Conservation (phyloP, 345 rosid species). For the Populus alba region DNA sequence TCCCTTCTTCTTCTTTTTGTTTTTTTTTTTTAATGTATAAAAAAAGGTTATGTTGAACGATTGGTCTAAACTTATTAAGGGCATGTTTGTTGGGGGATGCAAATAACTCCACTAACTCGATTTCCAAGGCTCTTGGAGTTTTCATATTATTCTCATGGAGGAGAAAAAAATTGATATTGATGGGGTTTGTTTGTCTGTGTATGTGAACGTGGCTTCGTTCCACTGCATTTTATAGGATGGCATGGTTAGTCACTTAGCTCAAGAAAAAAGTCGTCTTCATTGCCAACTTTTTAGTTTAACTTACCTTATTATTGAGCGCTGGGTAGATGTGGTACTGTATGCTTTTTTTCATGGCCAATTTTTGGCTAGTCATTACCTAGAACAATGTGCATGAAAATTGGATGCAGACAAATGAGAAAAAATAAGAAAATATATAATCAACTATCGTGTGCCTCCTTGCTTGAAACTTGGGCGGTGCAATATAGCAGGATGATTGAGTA, state of each 20-base stretch:
- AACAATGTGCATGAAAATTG: conserved; percentile 21
- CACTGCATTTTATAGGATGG: background rate
- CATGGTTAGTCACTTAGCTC: conserved; percentile 17
- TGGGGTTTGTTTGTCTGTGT: conserved; percentile 41
- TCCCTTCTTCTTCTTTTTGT: background rate
- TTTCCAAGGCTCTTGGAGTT: conserved; percentile 57
- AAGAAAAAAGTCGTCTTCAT: conserved; percentile 33
- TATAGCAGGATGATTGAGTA: background rate
- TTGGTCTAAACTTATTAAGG: conserved; percentile 33
- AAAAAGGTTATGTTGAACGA: conserved; percentile 33
- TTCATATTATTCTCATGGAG: conserved; percentile 40
- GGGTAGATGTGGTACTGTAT: background rate
- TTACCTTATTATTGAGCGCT: conserved; percentile 44
- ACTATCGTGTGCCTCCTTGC: background rate
- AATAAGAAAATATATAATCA: background rate
- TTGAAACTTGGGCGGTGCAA: background rate
- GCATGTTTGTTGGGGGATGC: conserved; percentile 61
- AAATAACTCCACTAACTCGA: conserved; percentile 66
- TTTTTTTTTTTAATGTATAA: background rate
- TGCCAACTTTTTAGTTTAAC: conserved; percentile 50
- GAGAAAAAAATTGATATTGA: conserved; percentile 25
- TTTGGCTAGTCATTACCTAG: conserved; percentile 24
- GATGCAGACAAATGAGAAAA: conserved; percentile 11
- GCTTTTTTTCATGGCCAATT: conserved; percentile 10
- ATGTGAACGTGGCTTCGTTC: conserved; percentile 31